Evolutionary conservation across 768 basidiomycete genomes (phyloP), one percentile per base, ranked within the genome.

Genomic region (Crepidotus variabilis): DNA sequence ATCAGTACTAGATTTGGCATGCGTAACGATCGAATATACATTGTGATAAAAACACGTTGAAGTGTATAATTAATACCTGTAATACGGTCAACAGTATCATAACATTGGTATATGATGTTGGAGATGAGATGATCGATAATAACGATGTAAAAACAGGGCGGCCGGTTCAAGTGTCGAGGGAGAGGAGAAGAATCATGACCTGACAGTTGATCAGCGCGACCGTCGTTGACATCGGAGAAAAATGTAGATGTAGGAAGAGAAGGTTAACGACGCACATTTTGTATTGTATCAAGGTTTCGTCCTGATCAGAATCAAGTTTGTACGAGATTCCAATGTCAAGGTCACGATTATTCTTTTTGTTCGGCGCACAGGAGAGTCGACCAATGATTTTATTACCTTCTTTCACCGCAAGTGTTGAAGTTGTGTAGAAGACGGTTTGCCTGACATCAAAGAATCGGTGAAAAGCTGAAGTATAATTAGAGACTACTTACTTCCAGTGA

Each of bases 371-470:
- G 16, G 80, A 69, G 43, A 99, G 70, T 39, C 59, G 72, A 46
- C 97, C 97, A 18, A 70, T 72, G 69, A 99, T 85, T 50, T 75
- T 72, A 68, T 98, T 86, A 54, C 86, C 88, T 61, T 85, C 75
- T 50, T 75, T 78, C 33, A 94, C 74, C 6, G 85, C 86, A 54
- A 91, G 67, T 23, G 91, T 90, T 16, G 82, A 76, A 33, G 87
- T 89, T 35, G 95, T 97, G 74, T 99, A 99, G 78, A 99, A 98
- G 20, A 99, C 97, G 55, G 95, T 98, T 83, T 98, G 92, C 71
- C 90, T 90, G 62, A 47, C 33, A 24, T 32, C 20, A 48, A 24
- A 22, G 2, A 20, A 34, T 1, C n/a, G 51, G 14, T 20, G 47
- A 33, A 57, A 16, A 51, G 5, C 35, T 13, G 28, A 16, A 11